These are phyloP conservation scores for rapeseed (Brassica napus) DNA, from an alignment of 345 rosid genomes.

Conservation along the genomic window DNA sequence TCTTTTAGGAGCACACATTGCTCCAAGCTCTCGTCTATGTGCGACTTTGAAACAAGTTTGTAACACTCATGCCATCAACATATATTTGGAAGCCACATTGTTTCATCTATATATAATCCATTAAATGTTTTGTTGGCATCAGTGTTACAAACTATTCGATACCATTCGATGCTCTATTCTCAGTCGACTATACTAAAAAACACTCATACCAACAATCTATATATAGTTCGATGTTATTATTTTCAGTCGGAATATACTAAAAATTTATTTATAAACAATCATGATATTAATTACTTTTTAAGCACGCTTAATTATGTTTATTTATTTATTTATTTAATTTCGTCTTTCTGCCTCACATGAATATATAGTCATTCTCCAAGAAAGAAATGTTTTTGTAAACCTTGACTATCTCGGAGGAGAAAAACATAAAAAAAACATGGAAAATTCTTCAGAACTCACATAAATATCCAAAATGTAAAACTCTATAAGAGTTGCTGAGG, in stretches of 20 bases:
- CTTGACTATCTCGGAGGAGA: not conserved
- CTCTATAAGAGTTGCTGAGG: not conserved
- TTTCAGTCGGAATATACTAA: too few species aligned
- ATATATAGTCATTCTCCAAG: not conserved
- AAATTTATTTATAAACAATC: too few species aligned
- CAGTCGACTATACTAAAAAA: too few species aligned
- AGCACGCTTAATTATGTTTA: too few species aligned
- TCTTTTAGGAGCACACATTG: not conserved
- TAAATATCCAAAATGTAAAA: not conserved
- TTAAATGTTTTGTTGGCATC: not conserved
- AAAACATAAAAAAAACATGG: not conserved
- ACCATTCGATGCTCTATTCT: too few species aligned
- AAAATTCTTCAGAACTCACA: not conserved
- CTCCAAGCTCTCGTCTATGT: not conserved
- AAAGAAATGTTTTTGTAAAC: not conserved
- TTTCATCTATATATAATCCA: not conserved
- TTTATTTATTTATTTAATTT: too few species aligned
- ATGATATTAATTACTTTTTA: too few species aligned
- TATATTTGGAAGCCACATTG: not conserved
- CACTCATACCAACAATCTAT: too few species aligned
- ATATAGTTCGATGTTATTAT: too few species aligned
- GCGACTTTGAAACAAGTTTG: constrained; percentile 1
- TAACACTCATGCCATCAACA: not conserved
- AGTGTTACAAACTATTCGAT: too few species aligned
- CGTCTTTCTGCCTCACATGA: not conserved